Evolutionary conservation across 805 yeast species (phyloP).

Genomic region (Isabelozyma rhagii): DNA sequence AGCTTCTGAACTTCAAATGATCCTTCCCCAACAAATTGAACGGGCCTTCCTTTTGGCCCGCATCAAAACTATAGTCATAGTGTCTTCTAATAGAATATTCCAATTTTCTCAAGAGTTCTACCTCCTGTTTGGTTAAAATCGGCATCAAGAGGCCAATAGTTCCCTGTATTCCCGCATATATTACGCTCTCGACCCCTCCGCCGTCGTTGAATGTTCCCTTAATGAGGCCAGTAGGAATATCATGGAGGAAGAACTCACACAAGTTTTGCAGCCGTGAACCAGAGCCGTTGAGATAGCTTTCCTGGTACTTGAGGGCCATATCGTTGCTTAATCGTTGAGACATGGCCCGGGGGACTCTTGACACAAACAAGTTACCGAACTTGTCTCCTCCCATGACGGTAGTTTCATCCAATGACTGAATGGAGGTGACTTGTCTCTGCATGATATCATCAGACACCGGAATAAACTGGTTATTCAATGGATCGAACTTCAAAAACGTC

Average conservation of each 20-base stretch:
- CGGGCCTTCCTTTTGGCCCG: constrained; percentile 18
- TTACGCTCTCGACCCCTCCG: constrained; percentile 64
- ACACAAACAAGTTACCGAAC: constrained; percentile 74
- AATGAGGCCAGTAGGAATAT: constrained; percentile 62
- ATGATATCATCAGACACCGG: constrained; percentile 69
- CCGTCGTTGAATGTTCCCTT: constrained; percentile 54
- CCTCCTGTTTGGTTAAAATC: constrained; percentile 57
- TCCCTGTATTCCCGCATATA: constrained; percentile 81
- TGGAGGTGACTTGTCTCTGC: constrained; percentile 61
- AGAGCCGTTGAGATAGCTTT: constrained; percentile 45
- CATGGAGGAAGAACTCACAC: constrained; percentile 66
- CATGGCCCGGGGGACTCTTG: constrained; percentile 55
- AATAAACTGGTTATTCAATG: constrained; percentile 46
- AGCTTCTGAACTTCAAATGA: constrained; percentile 66
- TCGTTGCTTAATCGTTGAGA: constrained; percentile 53
- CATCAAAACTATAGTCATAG: constrained; percentile 21
- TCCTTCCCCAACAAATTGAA: constrained; percentile 59
- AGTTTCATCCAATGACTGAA: constrained; percentile 63
- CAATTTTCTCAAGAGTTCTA: constrained; percentile 52
- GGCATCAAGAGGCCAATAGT: constrained; percentile 75
- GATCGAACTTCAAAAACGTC: constrained; percentile 52
- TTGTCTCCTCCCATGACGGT: constrained; percentile 84
- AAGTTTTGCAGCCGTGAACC: constrained; percentile 48
- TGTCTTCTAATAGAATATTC: constrained; percentile 44
- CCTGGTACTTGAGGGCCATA: constrained; percentile 28